phyloP scores from a whole-genome alignment of 1,284 basidiomycete species.

The Cystobasidium slooffiae region DNA sequence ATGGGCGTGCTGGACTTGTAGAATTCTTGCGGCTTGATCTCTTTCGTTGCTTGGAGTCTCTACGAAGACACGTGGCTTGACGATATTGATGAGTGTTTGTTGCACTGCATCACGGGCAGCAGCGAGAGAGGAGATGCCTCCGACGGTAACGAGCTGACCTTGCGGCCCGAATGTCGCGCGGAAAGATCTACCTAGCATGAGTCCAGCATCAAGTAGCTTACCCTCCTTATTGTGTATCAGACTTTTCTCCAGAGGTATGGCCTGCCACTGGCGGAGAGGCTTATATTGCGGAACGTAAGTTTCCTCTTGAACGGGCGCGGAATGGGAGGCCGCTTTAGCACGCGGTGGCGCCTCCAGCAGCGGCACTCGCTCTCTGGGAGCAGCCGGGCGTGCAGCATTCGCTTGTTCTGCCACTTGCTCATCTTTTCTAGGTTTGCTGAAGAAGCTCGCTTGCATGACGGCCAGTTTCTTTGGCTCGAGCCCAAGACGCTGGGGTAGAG shows the following conservation, averaged over 20 bases:
- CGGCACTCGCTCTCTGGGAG: conserved; percentile 21
- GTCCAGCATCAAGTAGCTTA: conserved; percentile 74
- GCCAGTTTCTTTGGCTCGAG: conserved; percentile 81
- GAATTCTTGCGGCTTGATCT: conserved; percentile 61
- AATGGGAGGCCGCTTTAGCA: conserved; percentile 22
- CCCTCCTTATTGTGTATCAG: conserved; percentile 69
- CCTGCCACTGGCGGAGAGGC: conserved; percentile 70
- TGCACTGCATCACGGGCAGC: background rate
- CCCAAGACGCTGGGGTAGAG: conserved; percentile 72
- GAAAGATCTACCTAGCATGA: conserved; percentile 85
- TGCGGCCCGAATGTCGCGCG: conserved; percentile 87
- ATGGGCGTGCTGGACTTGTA: conserved; percentile 77
- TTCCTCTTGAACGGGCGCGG: conserved; percentile 20
- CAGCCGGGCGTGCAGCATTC: background rate
- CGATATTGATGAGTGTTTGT: conserved; percentile 37
- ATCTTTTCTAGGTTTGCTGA: conserved; percentile 55
- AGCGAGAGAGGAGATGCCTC: conserved; percentile 65
- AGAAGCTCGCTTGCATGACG: conserved; percentile 88
- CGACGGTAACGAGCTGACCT: conserved; percentile 75
- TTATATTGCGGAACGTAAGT: conserved; percentile 45
- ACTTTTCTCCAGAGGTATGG: conserved; percentile 60
- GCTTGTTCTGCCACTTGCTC: conserved; percentile 9
- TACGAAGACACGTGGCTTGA: conserved; percentile 7
- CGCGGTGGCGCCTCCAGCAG: conserved; percentile 1
- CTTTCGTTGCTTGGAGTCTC: background rate